phyloP scores from a whole-genome alignment of 1,284 basidiomycete genomes.

The Ceratobasidium sp. region DNA sequence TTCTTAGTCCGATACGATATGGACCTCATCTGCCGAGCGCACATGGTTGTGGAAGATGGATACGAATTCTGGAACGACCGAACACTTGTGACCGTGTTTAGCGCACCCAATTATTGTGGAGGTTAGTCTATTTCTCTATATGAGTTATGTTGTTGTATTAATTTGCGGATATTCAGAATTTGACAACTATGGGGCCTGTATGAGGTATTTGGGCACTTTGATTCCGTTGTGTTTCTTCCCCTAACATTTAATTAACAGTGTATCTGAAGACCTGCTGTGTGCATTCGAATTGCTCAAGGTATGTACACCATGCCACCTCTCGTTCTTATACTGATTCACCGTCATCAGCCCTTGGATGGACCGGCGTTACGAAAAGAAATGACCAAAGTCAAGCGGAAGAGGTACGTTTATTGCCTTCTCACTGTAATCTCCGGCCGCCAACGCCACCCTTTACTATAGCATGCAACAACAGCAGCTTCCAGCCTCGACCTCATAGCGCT shows the following conservation, averaged over 20 bases:
- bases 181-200: constrained; percentile 97
- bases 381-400: constrained; percentile 98
- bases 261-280: constrained; percentile 96
- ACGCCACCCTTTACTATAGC: constrained; percentile 1
- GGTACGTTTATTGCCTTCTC: constrained; percentile 62
- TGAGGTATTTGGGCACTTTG: constrained; percentile 70
- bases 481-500: constrained; percentile 19
- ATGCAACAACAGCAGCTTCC: constrained; percentile 33
- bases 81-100: constrained; percentile 97
- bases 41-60: constrained; percentile 99
- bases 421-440: neutral
- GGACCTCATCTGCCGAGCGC: constrained; percentile 98
- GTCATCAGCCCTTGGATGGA: constrained; percentile 81
- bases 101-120: constrained; percentile 97
- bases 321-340: constrained; percentile 6
- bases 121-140: constrained; percentile 69
- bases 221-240: constrained; percentile 44
- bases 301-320: neutral
- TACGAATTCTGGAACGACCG: constrained; percentile 99
- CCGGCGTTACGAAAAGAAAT: constrained; percentile 98
- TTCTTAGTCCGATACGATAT: constrained; percentile 99
- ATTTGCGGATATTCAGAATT: constrained; percentile 72
- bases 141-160: constrained; percentile 17
- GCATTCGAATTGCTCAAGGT: constrained; percentile 96
- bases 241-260: constrained; percentile 68